These are phyloP conservation scores for Huntiella decipiens DNA, from an alignment of 2,329 filamentous ascomycete genomes.

Conservation along the genomic window DNA sequence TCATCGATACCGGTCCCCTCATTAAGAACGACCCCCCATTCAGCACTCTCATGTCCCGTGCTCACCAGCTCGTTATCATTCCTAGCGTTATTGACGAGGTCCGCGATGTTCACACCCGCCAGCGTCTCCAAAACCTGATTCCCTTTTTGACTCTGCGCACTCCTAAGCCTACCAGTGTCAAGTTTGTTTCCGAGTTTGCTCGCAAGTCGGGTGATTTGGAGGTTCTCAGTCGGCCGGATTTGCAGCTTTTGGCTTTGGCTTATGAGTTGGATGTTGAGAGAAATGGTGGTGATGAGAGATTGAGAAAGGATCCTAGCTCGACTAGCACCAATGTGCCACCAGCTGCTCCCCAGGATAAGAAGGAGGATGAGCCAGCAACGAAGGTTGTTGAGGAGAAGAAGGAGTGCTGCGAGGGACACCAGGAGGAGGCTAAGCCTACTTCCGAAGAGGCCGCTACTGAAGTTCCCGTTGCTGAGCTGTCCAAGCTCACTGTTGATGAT, in stretches of 20 bases:
- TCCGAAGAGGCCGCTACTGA: background rate
- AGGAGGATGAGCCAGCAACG: constrained; percentile 13
- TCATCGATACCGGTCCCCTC: constrained; percentile 81
- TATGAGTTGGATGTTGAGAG: constrained; percentile 90
- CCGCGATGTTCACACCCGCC: constrained; percentile 61
- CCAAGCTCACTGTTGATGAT: background rate
- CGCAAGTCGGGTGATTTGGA: constrained; percentile 74
- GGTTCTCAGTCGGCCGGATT: constrained; percentile 74
- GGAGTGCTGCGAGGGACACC: background rate
- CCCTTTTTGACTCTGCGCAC: constrained; percentile 67
- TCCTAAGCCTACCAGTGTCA: constrained; percentile 58
- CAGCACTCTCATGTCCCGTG: constrained; percentile 60
- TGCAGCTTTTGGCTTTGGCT: constrained; percentile 72
- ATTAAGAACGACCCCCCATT: constrained; percentile 83
- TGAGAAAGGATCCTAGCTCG: constrained; percentile 10
- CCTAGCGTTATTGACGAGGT: constrained; percentile 79
- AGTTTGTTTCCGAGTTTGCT: constrained; percentile 67
- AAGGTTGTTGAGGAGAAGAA: background rate
- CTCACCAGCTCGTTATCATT: constrained; percentile 62
- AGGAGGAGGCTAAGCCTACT: background rate
- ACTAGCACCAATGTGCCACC: constrained; percentile 6
- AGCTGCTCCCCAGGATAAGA: constrained; percentile 11
- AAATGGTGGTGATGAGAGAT: constrained; percentile 33
- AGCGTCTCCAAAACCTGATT: constrained; percentile 66
- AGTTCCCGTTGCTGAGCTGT: background rate